Evolutionary conservation across 2,329 filamentous ascomycete species (phyloP).

Genomic region (Tolypocladium amazonense): DNA sequence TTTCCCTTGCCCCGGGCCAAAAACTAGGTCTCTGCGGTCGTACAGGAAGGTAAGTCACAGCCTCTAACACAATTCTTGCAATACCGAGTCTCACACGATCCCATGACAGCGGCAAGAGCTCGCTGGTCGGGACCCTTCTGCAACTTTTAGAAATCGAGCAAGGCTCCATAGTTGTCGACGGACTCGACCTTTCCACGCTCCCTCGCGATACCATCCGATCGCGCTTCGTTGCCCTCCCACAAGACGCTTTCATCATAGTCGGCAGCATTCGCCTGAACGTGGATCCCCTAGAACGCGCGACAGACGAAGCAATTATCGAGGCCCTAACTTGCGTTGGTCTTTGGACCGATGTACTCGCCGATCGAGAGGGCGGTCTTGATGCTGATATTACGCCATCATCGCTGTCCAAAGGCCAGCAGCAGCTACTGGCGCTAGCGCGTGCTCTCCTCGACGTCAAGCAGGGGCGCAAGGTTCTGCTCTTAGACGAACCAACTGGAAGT

Average conservation of each 20-base stretch:
- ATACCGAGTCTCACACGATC: background rate
- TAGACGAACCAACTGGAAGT: background rate
- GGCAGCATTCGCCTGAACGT: slow-evolving; percentile 25
- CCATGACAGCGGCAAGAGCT: slow-evolving; percentile 22
- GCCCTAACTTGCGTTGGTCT: slow-evolving; percentile 6
- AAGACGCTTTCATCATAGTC: slow-evolving; percentile 35
- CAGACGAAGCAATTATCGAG: slow-evolving; percentile 2
- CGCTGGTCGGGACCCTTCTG: slow-evolving; percentile 23
- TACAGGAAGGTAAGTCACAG: slow-evolving; percentile 6
- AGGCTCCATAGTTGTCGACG: slow-evolving; percentile 26
- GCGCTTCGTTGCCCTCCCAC: slow-evolving; percentile 34
- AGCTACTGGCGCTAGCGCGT: slow-evolving; percentile 7
- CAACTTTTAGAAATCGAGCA: slow-evolving; percentile 21
- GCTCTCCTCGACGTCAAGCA: slow-evolving; percentile 14
- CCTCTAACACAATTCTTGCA: background rate
- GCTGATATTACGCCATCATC: slow-evolving; percentile 1
- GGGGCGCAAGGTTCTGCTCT: slow-evolving; percentile 1
- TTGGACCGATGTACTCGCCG: background rate
- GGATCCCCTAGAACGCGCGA: slow-evolving; percentile 18
- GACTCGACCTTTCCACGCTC: slow-evolving; percentile 19
- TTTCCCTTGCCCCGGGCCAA: slow-evolving; percentile 6
- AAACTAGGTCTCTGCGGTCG: slow-evolving; percentile 16
- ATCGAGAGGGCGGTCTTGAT: slow-evolving; percentile 9
- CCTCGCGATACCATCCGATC: slow-evolving; percentile 26
- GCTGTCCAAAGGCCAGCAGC: slow-evolving; percentile 7